These are phyloP conservation scores for Aspergillus ochraceus DNA, from an alignment of 2,329 filamentous ascomycete genomes.

Conservation along the genomic window DNA sequence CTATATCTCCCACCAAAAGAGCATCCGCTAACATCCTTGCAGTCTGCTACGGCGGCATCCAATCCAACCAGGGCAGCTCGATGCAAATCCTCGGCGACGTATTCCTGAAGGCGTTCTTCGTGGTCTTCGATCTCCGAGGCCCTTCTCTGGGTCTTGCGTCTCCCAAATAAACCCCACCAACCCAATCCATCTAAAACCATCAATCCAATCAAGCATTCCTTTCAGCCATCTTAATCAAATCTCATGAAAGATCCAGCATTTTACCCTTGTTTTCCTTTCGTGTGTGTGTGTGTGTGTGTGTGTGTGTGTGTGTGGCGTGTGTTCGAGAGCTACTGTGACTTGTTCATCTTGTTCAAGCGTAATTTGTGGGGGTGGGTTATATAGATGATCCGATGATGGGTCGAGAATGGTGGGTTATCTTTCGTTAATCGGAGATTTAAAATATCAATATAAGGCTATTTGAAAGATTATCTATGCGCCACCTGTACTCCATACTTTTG, in stretches of 20 bases:
- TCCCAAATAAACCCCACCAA: constrained; percentile 21
- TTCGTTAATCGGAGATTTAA: no score
- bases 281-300: background rate
- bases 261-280: background rate
- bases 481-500: no score
- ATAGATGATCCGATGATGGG: background rate
- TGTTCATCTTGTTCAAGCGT: background rate
- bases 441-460: no score
- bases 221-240: background rate
- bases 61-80: constrained; percentile 56
- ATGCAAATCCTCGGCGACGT: constrained; percentile 62
- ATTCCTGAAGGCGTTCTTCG: constrained; percentile 61
- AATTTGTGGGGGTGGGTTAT: background rate
- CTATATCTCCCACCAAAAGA: constrained; percentile 4
- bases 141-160: constrained; percentile 55
- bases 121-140: constrained; percentile 56
- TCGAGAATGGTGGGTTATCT: background rate
- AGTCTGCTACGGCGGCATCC: constrained; percentile 61
- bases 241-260: background rate
- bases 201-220: background rate
- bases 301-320: background rate
- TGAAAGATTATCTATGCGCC: no score
- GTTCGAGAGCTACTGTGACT: background rate
- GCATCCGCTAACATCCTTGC: constrained; percentile 15
- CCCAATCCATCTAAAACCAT: no score